Conservation (phyloP, 73 alveolate species). For the Uronychia binucleata region DNA sequence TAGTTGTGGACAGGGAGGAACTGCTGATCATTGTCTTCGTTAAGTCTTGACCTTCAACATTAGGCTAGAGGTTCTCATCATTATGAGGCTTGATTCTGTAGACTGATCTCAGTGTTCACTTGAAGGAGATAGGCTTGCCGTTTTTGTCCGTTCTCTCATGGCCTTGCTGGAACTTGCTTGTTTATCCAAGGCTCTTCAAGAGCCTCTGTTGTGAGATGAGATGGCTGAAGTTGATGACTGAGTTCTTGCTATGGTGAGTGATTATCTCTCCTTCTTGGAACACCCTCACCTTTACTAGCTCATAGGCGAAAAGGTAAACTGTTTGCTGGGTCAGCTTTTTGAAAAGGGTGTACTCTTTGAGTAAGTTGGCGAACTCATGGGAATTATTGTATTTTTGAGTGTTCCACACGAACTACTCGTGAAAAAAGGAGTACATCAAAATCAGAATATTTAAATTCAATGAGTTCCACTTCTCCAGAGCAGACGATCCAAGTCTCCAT, state of each 20-base stretch:
- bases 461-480: constrained; percentile 14
- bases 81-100: background rate
- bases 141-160: background rate
- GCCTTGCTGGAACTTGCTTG: background rate
- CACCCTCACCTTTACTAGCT: constrained; percentile 26
- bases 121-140: background rate
- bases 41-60: background rate
- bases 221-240: constrained; percentile 18
- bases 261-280: constrained; percentile 18
- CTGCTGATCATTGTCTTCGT: background rate
- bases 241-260: constrained; percentile 10
- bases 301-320: constrained; percentile 30
- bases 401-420: constrained; percentile 27
- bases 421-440: constrained; percentile 9
- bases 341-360: constrained; percentile 17
- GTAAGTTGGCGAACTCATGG: constrained; percentile 1
- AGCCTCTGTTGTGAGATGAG: background rate
- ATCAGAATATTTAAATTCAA: background rate
- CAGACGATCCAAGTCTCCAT: constrained; percentile 33
- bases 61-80: background rate
- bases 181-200: background rate
- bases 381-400: constrained; percentile 21
- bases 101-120: background rate
- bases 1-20: background rate
- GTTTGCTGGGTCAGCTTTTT: constrained; percentile 21